Evolutionary conservation across 805 yeast species (phyloP), one percentile per base, ranked within the genome.

Genomic region (Starmerella vaccinii): DNA sequence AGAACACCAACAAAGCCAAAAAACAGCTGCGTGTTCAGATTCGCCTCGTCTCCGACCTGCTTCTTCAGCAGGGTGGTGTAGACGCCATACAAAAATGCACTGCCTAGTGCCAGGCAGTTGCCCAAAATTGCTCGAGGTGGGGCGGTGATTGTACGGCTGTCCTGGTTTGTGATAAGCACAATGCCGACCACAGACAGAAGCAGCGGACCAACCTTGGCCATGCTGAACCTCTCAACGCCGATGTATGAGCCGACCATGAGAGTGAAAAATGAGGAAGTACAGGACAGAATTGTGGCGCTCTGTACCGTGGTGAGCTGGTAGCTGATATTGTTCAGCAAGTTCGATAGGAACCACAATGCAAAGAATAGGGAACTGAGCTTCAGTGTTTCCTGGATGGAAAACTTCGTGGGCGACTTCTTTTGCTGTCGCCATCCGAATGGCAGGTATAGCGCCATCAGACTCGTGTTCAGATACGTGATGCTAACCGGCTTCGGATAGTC

Each of bases 1-100:
- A 82, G 84, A 5, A 90, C 69, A 1, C 98, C 98, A 22, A 92
- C 97, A 67, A 85, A 89, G 0, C 97, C 98, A 63, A 92, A 89
- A 61, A 92, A 92, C 32, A 89, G 71, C 63, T 81, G 84, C 72
- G 94, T 86, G 64, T 92, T 82, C 40, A 92, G 72, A 47, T 83
- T 70, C 15, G 82, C 72, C 63, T 90, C 97, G 51, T 78, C 80
- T 43, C 76, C 75, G 19, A 89, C 84, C 59, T 75, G 77, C 58
- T 76, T 71, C 63, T 90, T 90, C 49, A 92, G 70, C 40, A 92
- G 65, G 6, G 94, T 86, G 23, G 97, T 86, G 68, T 92, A 92
- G 8, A 87, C 68, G 38, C 97, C 97, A 63, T 92, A 92, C 38
- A 89, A 76, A n/a, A 84, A 64, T 0, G 98, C 97, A 2, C 96